Base-by-base conservation (phyloP, 176 grass and related monocot species). In the Chloris gayana region DNA sequence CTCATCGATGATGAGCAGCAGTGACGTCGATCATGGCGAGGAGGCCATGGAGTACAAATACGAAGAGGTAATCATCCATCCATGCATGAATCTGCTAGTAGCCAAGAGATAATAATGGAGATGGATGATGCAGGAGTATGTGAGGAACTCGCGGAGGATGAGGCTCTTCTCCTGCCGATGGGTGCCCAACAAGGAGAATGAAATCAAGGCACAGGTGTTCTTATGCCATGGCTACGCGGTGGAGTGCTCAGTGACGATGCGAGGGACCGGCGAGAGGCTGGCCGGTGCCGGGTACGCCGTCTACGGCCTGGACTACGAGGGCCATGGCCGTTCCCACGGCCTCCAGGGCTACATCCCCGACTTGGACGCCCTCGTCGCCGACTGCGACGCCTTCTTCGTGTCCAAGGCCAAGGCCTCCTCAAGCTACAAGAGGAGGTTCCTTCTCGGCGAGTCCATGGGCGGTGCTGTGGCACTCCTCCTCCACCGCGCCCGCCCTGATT, bases 221-320 rank as follows among this genome's bases (percentile, higher is more conserved):
- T 35, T 98, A 8, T 98, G 95, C 77, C 95, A 98, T 70, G 94
- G 91, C 86, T 94, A 97, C 70, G 94, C 89, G 24, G 58, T 61
- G 58, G 58, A 61, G 10, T 61, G 58, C 58, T 10, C 58, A 4
- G 24, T 61, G 25, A 61, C 25, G 11, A 61, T 29, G 58, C 25
- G 58, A 11, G 25, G 58, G 11, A 29, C 58, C 10, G 24, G 58
- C 11, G 25, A 61, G 58, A 26, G 58, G 58, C 25, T 29, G 4
- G 58, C 25, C 1, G 14, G 18, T 13, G 58, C 58, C 11, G 25
- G 58, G 3, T 29, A 5, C 24, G 12, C 25, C 11, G 58, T 61
- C 25, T 61, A 61, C 58, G 58, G 24, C 4, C 58, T 61, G 0
- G 58, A 61, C 58, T 61, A 61, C 12, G 58, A 61, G 25, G 58